These are phyloP conservation scores for Pseudozyma sp. DNA, from an alignment of 1,284 basidiomycete genomes.

Conservation along the genomic window DNA sequence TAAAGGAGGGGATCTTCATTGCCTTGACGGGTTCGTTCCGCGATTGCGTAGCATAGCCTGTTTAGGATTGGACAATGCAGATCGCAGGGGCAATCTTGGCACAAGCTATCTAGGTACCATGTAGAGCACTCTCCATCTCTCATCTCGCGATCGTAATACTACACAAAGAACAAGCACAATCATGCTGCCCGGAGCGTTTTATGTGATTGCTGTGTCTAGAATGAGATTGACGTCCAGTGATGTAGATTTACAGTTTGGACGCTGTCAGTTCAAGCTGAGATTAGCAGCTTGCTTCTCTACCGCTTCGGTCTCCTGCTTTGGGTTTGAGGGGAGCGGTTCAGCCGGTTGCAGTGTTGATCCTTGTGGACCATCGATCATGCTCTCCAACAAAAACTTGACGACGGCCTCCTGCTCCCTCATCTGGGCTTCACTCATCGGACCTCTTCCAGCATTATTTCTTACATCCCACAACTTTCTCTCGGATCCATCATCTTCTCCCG, in stretches of 20 bases:
- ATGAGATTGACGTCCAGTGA: too few species aligned
- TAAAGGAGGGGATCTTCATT: constrained; percentile 25
- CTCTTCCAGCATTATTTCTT: constrained; percentile 62
- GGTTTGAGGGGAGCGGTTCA: constrained; percentile 27
- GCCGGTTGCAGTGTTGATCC: constrained; percentile 21
- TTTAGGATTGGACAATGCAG: too few species aligned
- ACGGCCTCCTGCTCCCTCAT: constrained; percentile 63
- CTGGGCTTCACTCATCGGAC: constrained; percentile 68
- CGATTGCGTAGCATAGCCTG: too few species aligned
- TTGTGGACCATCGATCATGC: constrained; percentile 52
- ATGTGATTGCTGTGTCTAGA: too few species aligned
- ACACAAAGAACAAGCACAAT: too few species aligned
- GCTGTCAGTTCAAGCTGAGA: constrained; percentile 24
- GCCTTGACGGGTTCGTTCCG: too few species aligned
- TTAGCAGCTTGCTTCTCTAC: constrained; percentile 27
- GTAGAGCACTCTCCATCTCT: too few species aligned
- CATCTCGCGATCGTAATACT: too few species aligned
- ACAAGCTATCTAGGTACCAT: too few species aligned
- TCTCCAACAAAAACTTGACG: constrained; percentile 61
- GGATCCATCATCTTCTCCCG: constrained; percentile 30
- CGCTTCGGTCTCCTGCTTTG: background rate
- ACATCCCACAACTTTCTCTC: constrained; percentile 66
- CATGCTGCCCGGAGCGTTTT: too few species aligned
- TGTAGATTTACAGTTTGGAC: too few species aligned
- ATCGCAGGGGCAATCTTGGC: too few species aligned